Evolutionary conservation across 2,329 filamentous ascomycete genomes (phyloP), one percentile per base, ranked within the genome.

Genomic region (Plectosphaerella plurivora): DNA sequence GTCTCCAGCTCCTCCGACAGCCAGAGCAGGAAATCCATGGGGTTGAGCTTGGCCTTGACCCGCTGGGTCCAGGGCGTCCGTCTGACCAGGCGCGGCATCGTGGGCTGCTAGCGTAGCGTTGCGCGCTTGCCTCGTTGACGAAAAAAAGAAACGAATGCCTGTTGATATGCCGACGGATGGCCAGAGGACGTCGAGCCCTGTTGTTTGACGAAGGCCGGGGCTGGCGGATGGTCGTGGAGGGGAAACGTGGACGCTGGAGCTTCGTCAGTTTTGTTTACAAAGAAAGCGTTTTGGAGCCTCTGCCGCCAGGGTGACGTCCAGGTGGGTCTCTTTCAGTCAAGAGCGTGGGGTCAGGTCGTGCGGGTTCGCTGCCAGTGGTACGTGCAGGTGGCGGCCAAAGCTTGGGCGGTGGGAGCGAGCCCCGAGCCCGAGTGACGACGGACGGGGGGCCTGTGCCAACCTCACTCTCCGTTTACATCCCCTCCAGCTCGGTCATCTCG

Each of bases 1-100:
- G 91, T 91, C 66, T 97, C 92, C 55, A 99, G 81, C 71, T 96
- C 90, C 67, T 97, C 93, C 0, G 90, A 95, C 2, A 96, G 71
- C 88, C 91, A 96, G 16, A 99, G 83, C 51, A 94, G 73, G 64
- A 93, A 89, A 71, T 99, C 94, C 73, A 89, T 87, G 3, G 90
- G 91, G 65, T 97, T 93, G 54, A 97, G 75, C 68, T 84, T 84
- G 52, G 88, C 79, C 66, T 84, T 84, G 68, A 97, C 80, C 68
- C 93, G 89, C 78, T 97, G 88, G 28, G 73, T 67, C 60, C 96
- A 80, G 67, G 94, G 87, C 66, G 83, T 84, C 62, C 84, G 86
- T 66, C 94, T 91, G 61, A 99, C 85, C 56, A 96, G 81, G 63
- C 87, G 86, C 79, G 91, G 67, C 75, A 83, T 79, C 55, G 60